These are phyloP conservation scores for Knoxdaviesia capensis DNA, from an alignment of 2,329 filamentous ascomycete species.

Conservation along the genomic window DNA sequence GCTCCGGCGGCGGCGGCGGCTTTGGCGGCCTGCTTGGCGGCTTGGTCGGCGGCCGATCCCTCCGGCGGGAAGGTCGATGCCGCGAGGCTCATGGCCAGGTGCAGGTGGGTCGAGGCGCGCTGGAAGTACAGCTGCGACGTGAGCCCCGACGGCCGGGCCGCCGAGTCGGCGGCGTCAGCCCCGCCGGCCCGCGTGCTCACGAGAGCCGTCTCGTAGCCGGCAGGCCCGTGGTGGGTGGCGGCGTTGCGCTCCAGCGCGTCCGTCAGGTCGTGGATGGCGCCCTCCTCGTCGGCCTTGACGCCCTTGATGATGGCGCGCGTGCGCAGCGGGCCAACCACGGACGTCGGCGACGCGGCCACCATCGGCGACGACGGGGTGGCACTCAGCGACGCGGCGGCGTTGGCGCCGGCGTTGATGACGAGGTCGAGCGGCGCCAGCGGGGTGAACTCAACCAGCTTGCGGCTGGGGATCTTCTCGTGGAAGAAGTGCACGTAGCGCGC, in stretches of 20 bases:
- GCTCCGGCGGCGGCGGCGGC: constrained; percentile 1
- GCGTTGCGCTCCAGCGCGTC: constrained; percentile 26
- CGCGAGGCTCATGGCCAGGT: constrained; percentile 27
- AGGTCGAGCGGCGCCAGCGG: constrained; percentile 45
- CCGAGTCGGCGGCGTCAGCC: constrained; percentile 13
- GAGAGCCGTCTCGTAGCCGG: constrained; percentile 10
- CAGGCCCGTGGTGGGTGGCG: constrained; percentile 8
- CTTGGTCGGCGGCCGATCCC: not conserved
- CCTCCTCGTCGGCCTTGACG: constrained; percentile 55
- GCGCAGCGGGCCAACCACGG: too few relatives aligned
- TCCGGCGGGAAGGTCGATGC: not conserved
- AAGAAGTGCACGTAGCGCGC: constrained; percentile 86
- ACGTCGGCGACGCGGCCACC: too few relatives aligned
- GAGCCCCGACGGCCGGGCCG: constrained; percentile 47
- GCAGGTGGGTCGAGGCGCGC: constrained; percentile 51
- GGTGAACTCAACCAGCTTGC: constrained; percentile 53
- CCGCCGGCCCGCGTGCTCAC: not conserved
- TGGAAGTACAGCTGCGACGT: constrained; percentile 61
- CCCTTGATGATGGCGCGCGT: constrained; percentile 56
- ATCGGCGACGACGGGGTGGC: too few relatives aligned
- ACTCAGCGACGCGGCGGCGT: constrained; percentile 44
- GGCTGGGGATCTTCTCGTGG: constrained; percentile 69
- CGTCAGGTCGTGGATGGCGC: constrained; percentile 51
- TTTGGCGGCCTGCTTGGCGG: constrained; percentile 1
- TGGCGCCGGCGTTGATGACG: constrained; percentile 42